Base-by-base conservation (phyloP, 495 filamentous ascomycete genomes). In the Talaromyces stipitatus region DNA sequence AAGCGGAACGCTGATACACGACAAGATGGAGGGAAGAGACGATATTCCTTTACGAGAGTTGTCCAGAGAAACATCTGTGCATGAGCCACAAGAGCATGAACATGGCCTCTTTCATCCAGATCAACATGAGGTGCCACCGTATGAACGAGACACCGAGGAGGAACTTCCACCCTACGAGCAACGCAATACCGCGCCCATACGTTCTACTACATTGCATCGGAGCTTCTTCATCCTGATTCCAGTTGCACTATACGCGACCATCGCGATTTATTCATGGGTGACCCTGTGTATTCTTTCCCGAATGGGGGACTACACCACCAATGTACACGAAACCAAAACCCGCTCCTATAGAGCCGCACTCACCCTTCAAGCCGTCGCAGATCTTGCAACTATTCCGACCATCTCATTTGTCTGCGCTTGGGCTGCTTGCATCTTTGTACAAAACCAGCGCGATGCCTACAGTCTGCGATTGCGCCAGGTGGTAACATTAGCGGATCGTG, bases 341-440 rank as follows among this genome's bases (percentile, higher is more conserved):
- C 26, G 18, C 22, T 18, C 23, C 16, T 58, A 54, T 24, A 33
- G 23, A 24, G 46, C 56, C 9, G 56, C 56, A 8, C 56, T 29
- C 46, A 30, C 29, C 6, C 11, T 43, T 6, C 56, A 58, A 32
- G 16, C 28, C 33, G 33, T 46, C 23, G 16, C 36, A 23, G 46
- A 22, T 26, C 32, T 58, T 20, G 54, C 38, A 29, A 64, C 61
- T 3, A 16, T 66, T 27, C 62, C 64, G 20, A 47, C 48, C 50
- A 64, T 55, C 38, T 62, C 64, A 11, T 46, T 59, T n/a, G 64
- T 66, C 4, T 66, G 64, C 26, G 59, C 64, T 9, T 57, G 58
- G 51, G 62, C 62, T 11, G 64, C 64, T 38, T 62, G 62, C 0
- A 50, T 64, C 28, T 66, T 57, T 54, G 60, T 59, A 12, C 64